Percentiles rank a stretch among this genome's conserved stretches.
Conservation (phyloP, 352 stramenopile species). For the Phytophthora megakarya region DNA sequence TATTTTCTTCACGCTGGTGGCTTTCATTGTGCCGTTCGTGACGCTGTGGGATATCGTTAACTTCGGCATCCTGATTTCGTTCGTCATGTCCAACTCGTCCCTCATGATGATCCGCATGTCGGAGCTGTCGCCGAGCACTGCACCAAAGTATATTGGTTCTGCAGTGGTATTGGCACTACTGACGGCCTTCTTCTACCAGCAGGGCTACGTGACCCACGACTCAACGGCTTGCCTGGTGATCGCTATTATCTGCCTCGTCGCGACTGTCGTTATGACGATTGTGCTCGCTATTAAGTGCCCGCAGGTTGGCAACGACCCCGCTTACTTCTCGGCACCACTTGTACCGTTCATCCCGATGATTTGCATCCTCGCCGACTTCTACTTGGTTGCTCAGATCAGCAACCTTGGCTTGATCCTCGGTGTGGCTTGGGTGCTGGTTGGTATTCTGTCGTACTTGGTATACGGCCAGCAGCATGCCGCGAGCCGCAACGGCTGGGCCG, state of each 20-base stretch:
- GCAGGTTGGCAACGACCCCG: constrained; percentile 35
- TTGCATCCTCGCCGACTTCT: constrained; percentile 55
- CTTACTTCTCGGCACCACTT: constrained; percentile 46
- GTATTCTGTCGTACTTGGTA: constrained; percentile 51
- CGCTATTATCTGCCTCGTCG: constrained; percentile 40
- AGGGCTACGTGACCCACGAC: constrained; percentile 43
- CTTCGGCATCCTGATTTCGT: constrained; percentile 69
- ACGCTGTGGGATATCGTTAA: constrained; percentile 72
- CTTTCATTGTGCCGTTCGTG: constrained; percentile 60
- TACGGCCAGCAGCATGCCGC: constrained; percentile 52
- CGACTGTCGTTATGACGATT: constrained; percentile 31
- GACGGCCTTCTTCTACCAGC: constrained; percentile 48
- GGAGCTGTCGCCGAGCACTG: constrained; percentile 36
- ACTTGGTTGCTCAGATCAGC: constrained; percentile 52
- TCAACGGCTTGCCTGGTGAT: constrained; percentile 33
- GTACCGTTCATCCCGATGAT: constrained; percentile 51
- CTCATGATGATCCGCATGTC: constrained; percentile 57
- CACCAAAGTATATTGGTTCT: constrained; percentile 41
- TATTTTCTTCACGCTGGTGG: constrained; percentile 50
- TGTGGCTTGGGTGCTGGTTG: constrained; percentile 42
- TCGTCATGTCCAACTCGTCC: constrained; percentile 70
- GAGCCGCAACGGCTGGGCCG: constrained; percentile 45
- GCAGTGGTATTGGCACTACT: constrained; percentile 30
- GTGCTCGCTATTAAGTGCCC: constrained; percentile 47
- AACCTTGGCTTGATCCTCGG: constrained; percentile 44